Base-by-base conservation (phyloP, 2,329 filamentous ascomycete species). In the Pseudogymnoascus sp. region DNA sequence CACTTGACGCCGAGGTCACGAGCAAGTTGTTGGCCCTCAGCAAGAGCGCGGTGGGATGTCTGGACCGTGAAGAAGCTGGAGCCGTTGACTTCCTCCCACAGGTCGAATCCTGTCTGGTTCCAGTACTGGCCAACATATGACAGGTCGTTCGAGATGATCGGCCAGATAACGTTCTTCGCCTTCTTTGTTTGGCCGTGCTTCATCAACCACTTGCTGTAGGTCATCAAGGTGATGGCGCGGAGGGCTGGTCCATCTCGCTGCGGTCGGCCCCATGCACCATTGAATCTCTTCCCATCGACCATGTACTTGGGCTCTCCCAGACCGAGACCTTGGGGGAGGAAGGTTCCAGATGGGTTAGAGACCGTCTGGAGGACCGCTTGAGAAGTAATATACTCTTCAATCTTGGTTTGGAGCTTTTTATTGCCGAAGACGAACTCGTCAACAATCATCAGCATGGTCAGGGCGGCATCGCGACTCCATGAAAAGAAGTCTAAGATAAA, bases 1-100 rank as follows among this genome's bases (percentile, higher is more conserved):
- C 85, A 89, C 4, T 81, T 80, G 61, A 82, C 79, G 14, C 86
- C 85, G 4, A 93, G 79, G 19, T 79, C 77, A 14, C 75, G 74
- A 3, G 90, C 89, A 12, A 95, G 80, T 2, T 80, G 78, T 62
- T 80, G 84, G 6, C 91, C 90, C 75, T 90, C 85, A 6, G 86
- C 78, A 10, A 88, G 78, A n/a, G 85, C 81, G 68, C 89, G 84
- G 72, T 93, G 85, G 65, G 89, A 85, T 41, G 83, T 82, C 2
- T 85, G 84, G 35, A 86, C 77, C 0, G 90, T 93, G 75, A 93
- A 96, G 78, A 93, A 95, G 0, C 89, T 92, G 24, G 84, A 87
- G 41, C 89, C 89, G 22, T 80, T 78, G 12, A 93, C 84, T 73
- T 95, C 90, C 73, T 95, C 91, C 91, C 91, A 95, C 2, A 96